phyloP scores from a whole-genome alignment of 129 eudicot genomes.

The Flaveria sonorensis region DNA sequence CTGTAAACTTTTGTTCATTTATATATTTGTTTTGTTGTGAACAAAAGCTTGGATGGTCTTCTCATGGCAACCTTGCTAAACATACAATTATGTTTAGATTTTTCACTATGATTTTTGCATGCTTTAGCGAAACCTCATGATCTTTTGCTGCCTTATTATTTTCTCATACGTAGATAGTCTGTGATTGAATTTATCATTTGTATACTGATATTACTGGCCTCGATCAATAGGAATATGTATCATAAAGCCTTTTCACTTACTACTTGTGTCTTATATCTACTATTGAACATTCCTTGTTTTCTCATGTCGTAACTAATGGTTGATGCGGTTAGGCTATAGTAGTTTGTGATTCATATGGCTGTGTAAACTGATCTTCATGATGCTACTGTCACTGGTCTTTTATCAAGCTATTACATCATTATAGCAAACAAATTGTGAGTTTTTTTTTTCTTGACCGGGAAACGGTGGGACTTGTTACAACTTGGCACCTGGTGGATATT shows the following conservation, averaged over 20 bases:
- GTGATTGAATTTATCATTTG: neutral
- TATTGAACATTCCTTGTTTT: neutral
- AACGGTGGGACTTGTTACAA: slow-evolving; percentile 13
- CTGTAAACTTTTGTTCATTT: neutral
- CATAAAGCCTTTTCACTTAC: neutral
- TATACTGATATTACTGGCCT: neutral
- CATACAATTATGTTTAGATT: too few species aligned
- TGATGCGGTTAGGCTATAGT: neutral
- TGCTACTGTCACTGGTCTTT: neutral
- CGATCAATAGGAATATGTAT: neutral
- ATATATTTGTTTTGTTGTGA: neutral
- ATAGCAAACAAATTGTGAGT: slow-evolving; percentile 1
- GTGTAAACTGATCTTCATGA: neutral
- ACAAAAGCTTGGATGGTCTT: neutral
- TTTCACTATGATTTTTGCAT: neutral
- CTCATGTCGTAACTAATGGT: neutral
- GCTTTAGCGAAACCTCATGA: neutral
- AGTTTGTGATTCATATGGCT: neutral
- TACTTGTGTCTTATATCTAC: neutral
- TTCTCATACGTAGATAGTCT: neutral
- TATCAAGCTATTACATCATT: neutral
- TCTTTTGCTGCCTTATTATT: too few species aligned
- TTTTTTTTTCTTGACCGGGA: slow-evolving; percentile 1
- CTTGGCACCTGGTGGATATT: neutral
- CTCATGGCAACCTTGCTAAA: neutral